Base-by-base conservation (phyloP, 2,329 filamentous ascomycete genomes). In the Blastomyces percursus region DNA sequence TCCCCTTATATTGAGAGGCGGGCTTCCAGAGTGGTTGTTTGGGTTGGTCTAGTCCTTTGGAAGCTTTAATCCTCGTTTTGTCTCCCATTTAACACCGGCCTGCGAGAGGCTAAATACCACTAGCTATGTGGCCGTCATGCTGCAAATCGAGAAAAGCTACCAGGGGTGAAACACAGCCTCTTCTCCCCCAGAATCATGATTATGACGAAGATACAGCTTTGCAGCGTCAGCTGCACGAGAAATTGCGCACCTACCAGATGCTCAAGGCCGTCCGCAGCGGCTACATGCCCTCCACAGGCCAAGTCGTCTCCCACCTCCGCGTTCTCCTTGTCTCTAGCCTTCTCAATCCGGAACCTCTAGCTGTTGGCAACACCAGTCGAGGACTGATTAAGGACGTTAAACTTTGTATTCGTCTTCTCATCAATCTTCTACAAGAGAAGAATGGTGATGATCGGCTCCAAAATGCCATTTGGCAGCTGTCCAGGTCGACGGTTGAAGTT, bases 211-310 rank as follows among this genome's bases (percentile, higher is more conserved):
- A 78, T 62, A 96, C 92, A 0, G 77, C 81, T 40, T 78, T 92
- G 61, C 90, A 96, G 81, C 82, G 86, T 57, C 81, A 86, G 69
- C 82, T 96, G 63, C 90, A 93, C 71, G 86, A 93, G 74, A 96
- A 96, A 80, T 83, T 97, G 64, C 93, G 96, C 76, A 87, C 87
- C 32, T 96, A 96, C 72, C 91, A 96, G 79, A 96, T 96, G 88
- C 73, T 91, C 35, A 84, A 89, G 61, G 93, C 93, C 61, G 74
- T 96, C 11, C 84, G 84, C 1, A 84, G 90, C 70, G 93, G 93
- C 6, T 96, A 86, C 75, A 92, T 97, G 88, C 93, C 93, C 56
- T 94, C 90, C 6, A 96, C 89, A 12, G 87, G 94, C 68, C 93
- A 97, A 74, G 72, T 83, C 67, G 88, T 94, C 69, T 79, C 87